A percentile compares a stretch with the other conserved stretches of the same genome.
Conservation (phyloP, 768 basidiomycete species). For the Holtermannia corniformis region DNA sequence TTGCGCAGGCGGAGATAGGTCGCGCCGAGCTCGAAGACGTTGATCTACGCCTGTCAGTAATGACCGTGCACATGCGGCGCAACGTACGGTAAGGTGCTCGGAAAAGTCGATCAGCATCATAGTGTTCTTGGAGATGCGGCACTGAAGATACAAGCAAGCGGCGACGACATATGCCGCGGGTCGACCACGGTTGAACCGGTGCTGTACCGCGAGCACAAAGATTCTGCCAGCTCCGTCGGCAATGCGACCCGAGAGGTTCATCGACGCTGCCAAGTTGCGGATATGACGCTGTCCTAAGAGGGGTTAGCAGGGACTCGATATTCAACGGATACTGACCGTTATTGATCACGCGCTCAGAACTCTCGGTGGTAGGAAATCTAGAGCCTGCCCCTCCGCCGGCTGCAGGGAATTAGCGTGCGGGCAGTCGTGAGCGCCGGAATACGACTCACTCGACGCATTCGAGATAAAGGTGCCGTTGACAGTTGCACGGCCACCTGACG, state of each 20-base stretch:
- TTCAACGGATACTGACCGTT: slow-evolving; percentile 15
- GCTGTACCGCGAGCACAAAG: slow-evolving; percentile 87
- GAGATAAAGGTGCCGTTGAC: slow-evolving; percentile 89
- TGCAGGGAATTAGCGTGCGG: background rate
- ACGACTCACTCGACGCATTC: slow-evolving; percentile 74
- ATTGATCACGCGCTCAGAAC: slow-evolving; percentile 22
- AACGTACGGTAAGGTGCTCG: slow-evolving; percentile 73
- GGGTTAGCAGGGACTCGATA: background rate
- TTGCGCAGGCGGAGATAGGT: slow-evolving; percentile 87
- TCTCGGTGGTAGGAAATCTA: slow-evolving; percentile 1
- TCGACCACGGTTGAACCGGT: slow-evolving; percentile 87
- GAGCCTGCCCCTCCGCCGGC: background rate
- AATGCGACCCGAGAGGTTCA: slow-evolving; percentile 46
- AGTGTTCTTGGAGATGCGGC: slow-evolving; percentile 72
- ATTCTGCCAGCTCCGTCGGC: slow-evolving; percentile 70
- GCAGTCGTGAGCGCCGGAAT: background rate
- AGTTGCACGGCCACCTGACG: slow-evolving; percentile 80
- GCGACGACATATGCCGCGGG: slow-evolving; percentile 88
- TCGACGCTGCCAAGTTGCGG: slow-evolving; percentile 56
- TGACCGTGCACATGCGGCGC: background rate
- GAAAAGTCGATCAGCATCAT: slow-evolving; percentile 96
- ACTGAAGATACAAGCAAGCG: slow-evolving; percentile 89
- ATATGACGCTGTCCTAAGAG: slow-evolving; percentile 68
- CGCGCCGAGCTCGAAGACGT: slow-evolving; percentile 93
- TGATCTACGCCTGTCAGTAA: slow-evolving; percentile 53